phyloP scores from a whole-genome alignment of 1,284 basidiomycete genomes.

The Microbotryum intermedium region DNA sequence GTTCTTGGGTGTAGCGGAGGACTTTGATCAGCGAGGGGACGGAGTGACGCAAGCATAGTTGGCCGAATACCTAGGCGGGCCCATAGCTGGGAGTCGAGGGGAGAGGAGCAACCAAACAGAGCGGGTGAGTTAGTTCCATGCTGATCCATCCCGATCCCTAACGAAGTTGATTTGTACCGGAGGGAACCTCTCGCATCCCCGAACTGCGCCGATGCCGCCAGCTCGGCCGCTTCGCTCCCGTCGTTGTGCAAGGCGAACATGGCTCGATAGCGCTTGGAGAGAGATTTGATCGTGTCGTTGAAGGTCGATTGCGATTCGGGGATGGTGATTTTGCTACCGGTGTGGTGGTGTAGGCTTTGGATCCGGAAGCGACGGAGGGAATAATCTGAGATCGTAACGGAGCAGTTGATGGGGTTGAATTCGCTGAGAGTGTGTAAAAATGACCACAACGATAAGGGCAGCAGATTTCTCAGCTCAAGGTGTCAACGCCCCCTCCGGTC shows the following conservation, averaged over 20 bases:
- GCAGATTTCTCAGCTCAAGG: neutral
- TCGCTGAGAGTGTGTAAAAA: slow-evolving; percentile 39
- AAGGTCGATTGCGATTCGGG: slow-evolving; percentile 55
- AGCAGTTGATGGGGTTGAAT: slow-evolving; percentile 86
- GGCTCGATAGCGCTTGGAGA: slow-evolving; percentile 93
- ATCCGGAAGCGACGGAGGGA: slow-evolving; percentile 38
- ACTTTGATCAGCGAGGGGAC: slow-evolving; percentile 77
- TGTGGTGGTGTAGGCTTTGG: slow-evolving; percentile 31
- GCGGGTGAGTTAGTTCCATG: neutral
- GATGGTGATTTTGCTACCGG: slow-evolving; percentile 33
- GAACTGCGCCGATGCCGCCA: slow-evolving; percentile 85
- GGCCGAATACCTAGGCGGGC: slow-evolving; percentile 96
- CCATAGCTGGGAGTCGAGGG: slow-evolving; percentile 59
- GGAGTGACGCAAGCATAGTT: slow-evolving; percentile 79
- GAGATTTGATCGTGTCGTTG: slow-evolving; percentile 58
- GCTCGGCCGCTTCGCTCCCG: slow-evolving; percentile 60
- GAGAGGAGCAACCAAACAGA: no score
- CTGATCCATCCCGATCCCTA: no score
- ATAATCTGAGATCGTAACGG: slow-evolving; percentile 33
- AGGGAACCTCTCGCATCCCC: slow-evolving; percentile 80
- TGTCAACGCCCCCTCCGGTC: neutral
- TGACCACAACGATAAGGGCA: no score
- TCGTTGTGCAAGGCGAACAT: slow-evolving; percentile 97
- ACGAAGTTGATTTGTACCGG: slow-evolving; percentile 67
- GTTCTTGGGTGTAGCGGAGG: slow-evolving; percentile 64